Evolutionary conservation across 2,329 filamentous ascomycete genomes (phyloP), one percentile per base, ranked within the genome.

Genomic region (Phaeosphaeria sp.): DNA sequence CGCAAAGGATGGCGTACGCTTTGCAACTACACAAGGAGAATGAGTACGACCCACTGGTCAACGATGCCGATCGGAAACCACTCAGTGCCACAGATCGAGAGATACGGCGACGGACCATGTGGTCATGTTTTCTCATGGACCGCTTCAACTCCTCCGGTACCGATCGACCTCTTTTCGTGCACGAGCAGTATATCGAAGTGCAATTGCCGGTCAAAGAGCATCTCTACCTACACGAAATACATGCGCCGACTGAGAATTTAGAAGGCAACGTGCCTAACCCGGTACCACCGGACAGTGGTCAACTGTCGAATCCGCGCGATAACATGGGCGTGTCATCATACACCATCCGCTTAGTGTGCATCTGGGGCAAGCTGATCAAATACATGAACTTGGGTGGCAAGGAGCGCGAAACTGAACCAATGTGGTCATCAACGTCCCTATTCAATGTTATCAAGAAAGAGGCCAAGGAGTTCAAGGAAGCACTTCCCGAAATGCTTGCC

Each of bases 51-150:
- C 90, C 91, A 0, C 78, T 87, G 36, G 85, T 84, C n/a, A 81
- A 84, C n/a, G 85, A 85, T 42, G 83, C 84, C 20, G 80, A 81
- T 39, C 82, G 85, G 13, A 83, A 84, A 1, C 87, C 90, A 61
- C 84, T 95, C 52, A 97, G 92, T 72, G 95, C 95, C 66, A 92
- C 93, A 17, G 95, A 98, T 75, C 89, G 92, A 25, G 95, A 99
- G 75, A 97, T 98, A 53, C 86, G 95, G 59, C 84, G 95, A 65
- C 87, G 95, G 55, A 95, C 93, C 2, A 98, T 99, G 94, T 99
- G 95, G 95, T 91, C 93, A 13, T 98, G 94, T 73, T 97, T 97
- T 71, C 78, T 97, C 55, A 97, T 98, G 93, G 95, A 99, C 74
- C 88, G 94, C 0, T 97, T 97, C 81, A 97, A 96, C 77, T 97